Evolutionary conservation across 2,329 filamentous ascomycete species (phyloP).

Genomic region (Beauveria sp.): DNA sequence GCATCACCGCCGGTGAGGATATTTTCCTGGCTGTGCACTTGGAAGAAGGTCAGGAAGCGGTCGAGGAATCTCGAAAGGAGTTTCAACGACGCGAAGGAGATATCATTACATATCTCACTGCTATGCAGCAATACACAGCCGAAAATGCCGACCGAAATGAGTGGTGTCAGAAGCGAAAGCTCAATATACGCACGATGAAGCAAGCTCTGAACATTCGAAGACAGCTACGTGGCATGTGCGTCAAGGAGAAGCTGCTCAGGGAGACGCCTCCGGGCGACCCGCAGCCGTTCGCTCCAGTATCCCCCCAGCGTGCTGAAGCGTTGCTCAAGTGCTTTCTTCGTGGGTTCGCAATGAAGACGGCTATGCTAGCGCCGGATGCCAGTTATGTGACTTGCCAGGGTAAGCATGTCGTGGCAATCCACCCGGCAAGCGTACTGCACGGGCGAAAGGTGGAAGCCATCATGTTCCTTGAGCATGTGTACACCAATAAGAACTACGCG

Average conservation of each 20-base stretch:
- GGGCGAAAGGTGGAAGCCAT: slow-evolving; percentile 58
- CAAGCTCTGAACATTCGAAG: slow-evolving; percentile 55
- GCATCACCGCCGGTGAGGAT: slow-evolving; percentile 55
- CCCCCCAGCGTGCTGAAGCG: slow-evolving; percentile 45
- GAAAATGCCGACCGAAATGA: slow-evolving; percentile 46
- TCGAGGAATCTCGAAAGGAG: slow-evolving; percentile 47
- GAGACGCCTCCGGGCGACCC: slow-evolving; percentile 42
- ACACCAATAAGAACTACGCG: slow-evolving; percentile 58
- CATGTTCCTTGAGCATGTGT: slow-evolving; percentile 62
- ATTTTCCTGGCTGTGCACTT: slow-evolving; percentile 54
- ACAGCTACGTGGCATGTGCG: slow-evolving; percentile 51
- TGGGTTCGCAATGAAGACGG: slow-evolving; percentile 55
- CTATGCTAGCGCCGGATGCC: slow-evolving; percentile 50
- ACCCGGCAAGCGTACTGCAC: slow-evolving; percentile 55
- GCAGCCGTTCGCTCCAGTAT: slow-evolving; percentile 46
- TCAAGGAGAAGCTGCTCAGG: slow-evolving; percentile 42
- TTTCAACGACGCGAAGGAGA: slow-evolving; percentile 56
- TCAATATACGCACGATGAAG: slow-evolving; percentile 54
- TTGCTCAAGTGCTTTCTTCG: slow-evolving; percentile 55
- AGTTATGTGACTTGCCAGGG: slow-evolving; percentile 54
- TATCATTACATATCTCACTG: slow-evolving; percentile 55
- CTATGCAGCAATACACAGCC: slow-evolving; percentile 53
- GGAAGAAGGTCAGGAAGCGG: slow-evolving; percentile 47
- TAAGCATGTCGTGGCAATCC: slow-evolving; percentile 53
- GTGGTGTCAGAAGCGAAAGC: slow-evolving; percentile 51